These are phyloP conservation scores for Suillus hirtellus DNA, from an alignment of 768 basidiomycete species.

Conservation along the genomic window DNA sequence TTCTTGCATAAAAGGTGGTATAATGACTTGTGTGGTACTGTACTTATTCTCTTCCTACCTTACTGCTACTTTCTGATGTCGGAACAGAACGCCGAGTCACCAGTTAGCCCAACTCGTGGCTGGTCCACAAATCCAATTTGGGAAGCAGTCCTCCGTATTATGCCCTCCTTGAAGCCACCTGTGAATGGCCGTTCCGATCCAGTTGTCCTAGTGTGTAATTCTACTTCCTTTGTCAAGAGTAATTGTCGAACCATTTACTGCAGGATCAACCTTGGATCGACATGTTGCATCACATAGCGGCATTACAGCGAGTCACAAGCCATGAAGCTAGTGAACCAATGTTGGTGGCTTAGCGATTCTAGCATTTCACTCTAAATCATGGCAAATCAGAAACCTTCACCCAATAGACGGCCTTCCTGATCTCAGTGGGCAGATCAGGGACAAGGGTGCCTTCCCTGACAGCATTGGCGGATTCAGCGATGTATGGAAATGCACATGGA, in stretches of 20 bases:
- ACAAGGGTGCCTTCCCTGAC: constrained; percentile 31
- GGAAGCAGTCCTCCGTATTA: not conserved
- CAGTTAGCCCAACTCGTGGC: not conserved
- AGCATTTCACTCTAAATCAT: not conserved
- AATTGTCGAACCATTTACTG: not conserved
- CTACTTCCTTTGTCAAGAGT: not conserved
- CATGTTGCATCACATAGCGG: not conserved
- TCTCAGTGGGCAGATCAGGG: constrained; percentile 14
- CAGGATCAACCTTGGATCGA: constrained; percentile 1
- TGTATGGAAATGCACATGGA: constrained; percentile 42
- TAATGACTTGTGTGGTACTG: not conserved
- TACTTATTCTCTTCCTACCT: not conserved
- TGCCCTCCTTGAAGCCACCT: not conserved
- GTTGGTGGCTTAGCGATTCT: not conserved
- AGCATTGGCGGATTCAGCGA: constrained; percentile 48
- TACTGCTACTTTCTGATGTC: not conserved
- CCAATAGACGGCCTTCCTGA: constrained; percentile 1
- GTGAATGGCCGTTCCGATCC: not conserved
- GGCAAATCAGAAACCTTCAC: not conserved
- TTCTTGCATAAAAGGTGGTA: constrained; percentile 2
- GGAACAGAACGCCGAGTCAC: constrained; percentile 1
- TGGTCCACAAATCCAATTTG: not conserved
- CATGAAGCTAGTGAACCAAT: not conserved
- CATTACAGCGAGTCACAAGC: not conserved
- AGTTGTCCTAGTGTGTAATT: not conserved